Base-by-base conservation (phyloP, 495 filamentous ascomycete genomes). In the Bacidia rubella region DNA sequence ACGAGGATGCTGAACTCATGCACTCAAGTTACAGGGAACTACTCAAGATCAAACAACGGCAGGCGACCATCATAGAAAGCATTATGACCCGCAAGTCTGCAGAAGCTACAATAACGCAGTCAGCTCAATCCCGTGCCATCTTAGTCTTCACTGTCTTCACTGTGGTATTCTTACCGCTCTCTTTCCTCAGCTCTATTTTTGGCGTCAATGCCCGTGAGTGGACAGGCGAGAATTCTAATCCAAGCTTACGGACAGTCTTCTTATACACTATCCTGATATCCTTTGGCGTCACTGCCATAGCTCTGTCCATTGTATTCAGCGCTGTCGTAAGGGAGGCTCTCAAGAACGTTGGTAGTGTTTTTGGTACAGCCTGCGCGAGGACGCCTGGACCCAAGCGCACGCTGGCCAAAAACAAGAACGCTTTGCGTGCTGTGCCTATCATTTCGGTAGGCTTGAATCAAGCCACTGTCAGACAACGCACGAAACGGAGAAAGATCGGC, bases 111-210 rank as follows among this genome's bases (percentile, higher is more conserved):
- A n/a, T n/a, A n/a, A n/a, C n/a, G n/a, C n/a, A n/a, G n/a, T 9
- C 32, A 39, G 32, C 9, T 10, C 32, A 39, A n/a, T 39, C 32
- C 9, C 32, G 51, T 35, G 54, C 80, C 3, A 79, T 85, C 53
- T 79, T 87, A 73, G 75, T 86, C 9, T 86, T 86, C 55, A 87
- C 83, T 4, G 78, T 84, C 54, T 80, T 84, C 7, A 83, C 80
- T 0, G 82, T 83, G 45, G 62, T 85, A 24, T 85, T 85, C 68
- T 65, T 86, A 3, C 81, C 81, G 0, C 62, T 85, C 48, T 77
- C 73, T 2, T 86, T 86, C 61, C 82, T 85, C 50, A 54, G 51
- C 11, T 54, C 55, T 12, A 54, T 50, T 20, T 57, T 54, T 32
- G 55, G 55, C 10, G 57, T 57, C 53, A 57, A 60, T 12, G 22